Evolutionary conservation across 1,284 basidiomycete genomes (phyloP).

Genomic region (Trametes polyzona): DNA sequence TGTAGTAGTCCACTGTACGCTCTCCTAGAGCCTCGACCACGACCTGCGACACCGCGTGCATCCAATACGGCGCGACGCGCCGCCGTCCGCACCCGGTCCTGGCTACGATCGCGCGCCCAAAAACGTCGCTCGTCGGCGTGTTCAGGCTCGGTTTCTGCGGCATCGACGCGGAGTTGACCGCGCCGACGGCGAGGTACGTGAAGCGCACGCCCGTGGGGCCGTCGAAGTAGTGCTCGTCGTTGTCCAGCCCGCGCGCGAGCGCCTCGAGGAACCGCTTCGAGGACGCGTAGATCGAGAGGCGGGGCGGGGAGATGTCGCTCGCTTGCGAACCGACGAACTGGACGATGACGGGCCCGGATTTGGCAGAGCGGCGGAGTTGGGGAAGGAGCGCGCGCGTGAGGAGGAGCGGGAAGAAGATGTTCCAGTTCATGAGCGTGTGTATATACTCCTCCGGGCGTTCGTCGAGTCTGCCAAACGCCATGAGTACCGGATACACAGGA

Average conservation of each 20-base stretch:
- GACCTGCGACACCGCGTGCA: constrained; percentile 23
- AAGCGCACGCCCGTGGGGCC: constrained; percentile 30
- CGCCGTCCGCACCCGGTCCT: constrained; percentile 26
- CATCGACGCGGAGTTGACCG: constrained; percentile 23
- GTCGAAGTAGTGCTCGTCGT: constrained; percentile 30
- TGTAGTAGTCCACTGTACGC: constrained; percentile 11
- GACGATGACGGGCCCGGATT: constrained; percentile 29
- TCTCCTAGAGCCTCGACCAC: constrained; percentile 17
- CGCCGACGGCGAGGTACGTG: constrained; percentile 29
- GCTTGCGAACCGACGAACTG: constrained; percentile 33
- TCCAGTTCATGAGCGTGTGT: constrained; percentile 24
- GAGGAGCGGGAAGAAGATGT: constrained; percentile 33
- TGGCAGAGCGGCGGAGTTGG: constrained; percentile 27
- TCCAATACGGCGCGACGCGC: constrained; percentile 23
- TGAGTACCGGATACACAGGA: background rate
- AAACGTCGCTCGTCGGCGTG: constrained; percentile 25
- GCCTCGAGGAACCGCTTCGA: constrained; percentile 32
- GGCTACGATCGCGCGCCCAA: constrained; percentile 25
- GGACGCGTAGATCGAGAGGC: constrained; percentile 30
- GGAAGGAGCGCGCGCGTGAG: constrained; percentile 35
- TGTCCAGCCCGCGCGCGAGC: constrained; percentile 30
- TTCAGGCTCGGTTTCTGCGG: constrained; percentile 6
- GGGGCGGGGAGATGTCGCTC: constrained; percentile 26
- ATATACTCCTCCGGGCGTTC: constrained; percentile 26
- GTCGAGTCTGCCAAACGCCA: constrained; percentile 24